These are phyloP conservation scores for Lactifluus piperatus DNA, from an alignment of 768 basidiomycete species.

Conservation along the genomic window DNA sequence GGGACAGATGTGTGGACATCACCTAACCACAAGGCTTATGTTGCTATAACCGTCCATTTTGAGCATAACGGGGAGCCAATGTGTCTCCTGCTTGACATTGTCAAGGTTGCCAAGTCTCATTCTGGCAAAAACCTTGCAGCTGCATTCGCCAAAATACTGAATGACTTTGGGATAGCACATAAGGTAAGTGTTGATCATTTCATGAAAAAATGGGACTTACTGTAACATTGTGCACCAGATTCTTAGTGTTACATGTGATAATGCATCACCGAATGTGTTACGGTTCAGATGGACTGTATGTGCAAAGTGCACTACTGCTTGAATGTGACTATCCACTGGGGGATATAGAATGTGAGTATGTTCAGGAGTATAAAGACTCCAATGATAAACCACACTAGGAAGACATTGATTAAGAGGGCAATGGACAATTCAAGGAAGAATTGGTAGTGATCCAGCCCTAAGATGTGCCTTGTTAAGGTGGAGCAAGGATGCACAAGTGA, in stretches of 20 bases:
- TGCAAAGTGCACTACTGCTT: no score
- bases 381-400: no score
- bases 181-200: slow-evolving; percentile 23
- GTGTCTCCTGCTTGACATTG: slow-evolving; percentile 29
- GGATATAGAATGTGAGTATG: no score
- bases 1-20: slow-evolving; percentile 33
- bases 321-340: no score
- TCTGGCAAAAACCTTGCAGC: slow-evolving; percentile 26
- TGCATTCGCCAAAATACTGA: slow-evolving; percentile 23
- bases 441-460: no score
- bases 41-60: slow-evolving; percentile 29
- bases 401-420: no score
- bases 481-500: no score
- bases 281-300: no score
- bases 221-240: slow-evolving; percentile 23
- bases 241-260: slow-evolving; percentile 31
- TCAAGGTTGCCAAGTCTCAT: slow-evolving; percentile 31
- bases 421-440: no score
- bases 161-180: slow-evolving; percentile 24
- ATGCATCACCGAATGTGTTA: slow-evolving; percentile 31
- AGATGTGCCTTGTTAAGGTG: no score
- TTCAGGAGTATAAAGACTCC: no score
- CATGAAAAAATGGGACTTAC: neutral
- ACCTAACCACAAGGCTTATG: slow-evolving; percentile 28
- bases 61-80: slow-evolving; percentile 26